A percentile compares a stretch with the other conserved stretches of the same genome.
These are phyloP conservation scores for Venturia nashicola DNA, from an alignment of 2,329 filamentous ascomycete genomes.

Conservation along the genomic window DNA sequence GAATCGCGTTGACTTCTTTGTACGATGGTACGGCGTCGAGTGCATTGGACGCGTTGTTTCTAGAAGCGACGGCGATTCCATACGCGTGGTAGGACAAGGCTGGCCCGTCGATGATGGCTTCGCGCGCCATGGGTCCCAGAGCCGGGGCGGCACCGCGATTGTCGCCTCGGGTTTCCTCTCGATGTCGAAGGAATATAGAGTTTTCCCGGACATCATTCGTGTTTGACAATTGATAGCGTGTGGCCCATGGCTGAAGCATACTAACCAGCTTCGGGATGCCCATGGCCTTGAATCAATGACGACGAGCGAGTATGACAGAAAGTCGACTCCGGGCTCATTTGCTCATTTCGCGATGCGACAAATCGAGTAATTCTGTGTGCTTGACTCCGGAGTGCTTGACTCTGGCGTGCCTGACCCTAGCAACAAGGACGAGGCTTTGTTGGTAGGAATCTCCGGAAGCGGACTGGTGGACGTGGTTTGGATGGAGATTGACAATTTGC, in stretches of 20 bases:
- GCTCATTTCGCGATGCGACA: not conserved
- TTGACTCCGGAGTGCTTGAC: not conserved
- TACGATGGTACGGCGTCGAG: conserved; percentile 7
- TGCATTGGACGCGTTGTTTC: not conserved
- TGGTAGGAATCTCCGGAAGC: not conserved
- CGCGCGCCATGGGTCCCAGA: not conserved
- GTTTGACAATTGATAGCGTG: not conserved
- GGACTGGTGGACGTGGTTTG: not conserved
- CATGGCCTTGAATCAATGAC: not conserved
- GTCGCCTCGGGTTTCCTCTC: not conserved
- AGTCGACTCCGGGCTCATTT: not conserved
- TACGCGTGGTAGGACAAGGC: conserved; percentile 11
- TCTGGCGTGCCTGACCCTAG: not conserved
- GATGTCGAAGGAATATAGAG: not conserved
- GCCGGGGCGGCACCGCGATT: not conserved
- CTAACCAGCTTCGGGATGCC: not conserved
- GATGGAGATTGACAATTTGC: not conserved
- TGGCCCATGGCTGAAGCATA: not conserved
- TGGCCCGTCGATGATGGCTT: conserved; percentile 11
- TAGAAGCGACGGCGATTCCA: not conserved
- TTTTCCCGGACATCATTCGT: not conserved
- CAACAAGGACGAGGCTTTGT: not conserved
- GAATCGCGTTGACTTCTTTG: not conserved
- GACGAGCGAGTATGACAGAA: not conserved
- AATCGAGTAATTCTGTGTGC: not conserved